phyloP scores from a whole-genome alignment of 129 eudicot genomes.

The Chrysanthemum seticuspe region DNA sequence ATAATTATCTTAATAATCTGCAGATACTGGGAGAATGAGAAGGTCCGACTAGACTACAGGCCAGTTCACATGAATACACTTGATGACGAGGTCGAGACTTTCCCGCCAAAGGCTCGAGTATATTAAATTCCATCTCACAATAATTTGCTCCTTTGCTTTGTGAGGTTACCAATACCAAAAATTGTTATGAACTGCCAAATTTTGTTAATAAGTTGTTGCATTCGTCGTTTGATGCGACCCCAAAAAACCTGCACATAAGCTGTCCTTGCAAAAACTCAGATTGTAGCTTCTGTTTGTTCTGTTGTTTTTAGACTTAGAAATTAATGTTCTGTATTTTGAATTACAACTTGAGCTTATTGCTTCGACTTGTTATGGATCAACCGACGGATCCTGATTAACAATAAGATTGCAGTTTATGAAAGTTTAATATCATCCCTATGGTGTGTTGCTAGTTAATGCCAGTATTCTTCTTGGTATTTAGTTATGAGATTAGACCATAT shows the following conservation, averaged over 20 bases:
- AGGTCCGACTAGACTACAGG: constrained; percentile 83
- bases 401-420: constrained; percentile 18
- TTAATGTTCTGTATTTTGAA: constrained; percentile 12
- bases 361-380: constrained; percentile 2
- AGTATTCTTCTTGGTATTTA: no score
- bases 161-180: constrained; percentile 21
- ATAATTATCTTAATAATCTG: constrained; percentile 24
- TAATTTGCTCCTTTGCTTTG: neutral
- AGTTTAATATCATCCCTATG: neutral
- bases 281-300: constrained; percentile 29
- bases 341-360: constrained; percentile 9
- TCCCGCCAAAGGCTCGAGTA: constrained; percentile 97
- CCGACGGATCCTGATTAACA: neutral
- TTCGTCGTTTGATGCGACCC: constrained; percentile 34
- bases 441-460: no score
- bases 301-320: constrained; percentile 20
- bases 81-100: constrained; percentile 84
- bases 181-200: constrained; percentile 27
- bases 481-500: no score
- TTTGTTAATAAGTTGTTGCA: constrained; percentile 46
- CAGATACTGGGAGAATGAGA: constrained; percentile 96
- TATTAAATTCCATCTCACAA: constrained; percentile 36
- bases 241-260: constrained; percentile 26
- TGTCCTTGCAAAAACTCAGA: constrained; percentile 21
- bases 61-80: constrained; percentile 98